Percentiles rank a stretch among this genome's conserved stretches.
Evolutionary conservation across 495 filamentous ascomycete genomes (phyloP).

Genomic region (Penicillium samsonianum): DNA sequence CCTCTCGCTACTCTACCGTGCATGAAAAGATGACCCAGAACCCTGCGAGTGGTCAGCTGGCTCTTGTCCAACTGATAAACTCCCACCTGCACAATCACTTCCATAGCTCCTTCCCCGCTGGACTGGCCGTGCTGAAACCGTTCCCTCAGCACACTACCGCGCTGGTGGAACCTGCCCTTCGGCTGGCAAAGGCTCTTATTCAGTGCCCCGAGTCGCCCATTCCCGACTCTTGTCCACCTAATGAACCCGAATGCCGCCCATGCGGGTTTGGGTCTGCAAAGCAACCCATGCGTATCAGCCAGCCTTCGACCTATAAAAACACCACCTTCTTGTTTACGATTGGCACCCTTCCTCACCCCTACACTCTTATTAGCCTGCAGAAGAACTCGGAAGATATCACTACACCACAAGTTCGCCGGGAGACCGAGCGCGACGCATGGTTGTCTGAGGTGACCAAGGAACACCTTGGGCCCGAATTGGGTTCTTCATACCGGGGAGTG

Average conservation of each 20-base stretch:
- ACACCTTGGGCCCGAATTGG: constrained; percentile 59
- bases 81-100: constrained; percentile 84
- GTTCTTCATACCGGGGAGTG: constrained; percentile 63
- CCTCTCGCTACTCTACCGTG: constrained; percentile 63
- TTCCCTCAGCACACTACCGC: constrained; percentile 69
- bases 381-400: constrained; percentile 55
- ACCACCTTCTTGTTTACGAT: constrained; percentile 71
- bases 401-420: constrained; percentile 68
- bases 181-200: constrained; percentile 70
- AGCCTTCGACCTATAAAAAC: constrained; percentile 60
- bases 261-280: constrained; percentile 58
- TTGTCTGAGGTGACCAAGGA: constrained; percentile 69
- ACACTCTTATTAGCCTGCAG: constrained; percentile 69
- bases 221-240: constrained; percentile 83
- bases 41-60: constrained; percentile 57
- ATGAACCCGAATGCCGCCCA: constrained; percentile 67
- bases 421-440: constrained; percentile 81
- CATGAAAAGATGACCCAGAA: constrained; percentile 58
- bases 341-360: constrained; percentile 86
- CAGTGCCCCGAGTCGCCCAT: constrained; percentile 71
- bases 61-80: constrained; percentile 75
- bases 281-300: constrained; percentile 57
- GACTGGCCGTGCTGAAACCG: constrained; percentile 80
- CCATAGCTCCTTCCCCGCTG: constrained; percentile 72
- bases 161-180: constrained; percentile 65